Evolutionary conservation across 176 grass and related monocot species (phyloP).

Genomic region (Oryza punctata): DNA sequence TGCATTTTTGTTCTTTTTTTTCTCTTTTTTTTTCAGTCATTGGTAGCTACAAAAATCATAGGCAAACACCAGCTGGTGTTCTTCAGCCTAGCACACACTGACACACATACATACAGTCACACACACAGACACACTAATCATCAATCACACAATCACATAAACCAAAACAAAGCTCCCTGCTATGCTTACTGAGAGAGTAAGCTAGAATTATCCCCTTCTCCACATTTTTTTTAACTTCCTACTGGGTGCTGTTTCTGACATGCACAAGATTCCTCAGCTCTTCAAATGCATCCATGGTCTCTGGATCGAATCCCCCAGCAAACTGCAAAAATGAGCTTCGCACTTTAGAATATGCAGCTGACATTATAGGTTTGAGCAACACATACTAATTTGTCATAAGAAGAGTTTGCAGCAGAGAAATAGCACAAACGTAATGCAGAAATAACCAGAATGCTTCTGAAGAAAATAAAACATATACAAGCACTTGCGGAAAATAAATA

Average conservation of each 20-base stretch:
- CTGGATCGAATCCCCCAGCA: conserved; percentile 89
- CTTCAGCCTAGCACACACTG: conserved; percentile 23
- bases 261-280: conserved; percentile 92
- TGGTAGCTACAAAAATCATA: conserved; percentile 33
- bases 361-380: background rate
- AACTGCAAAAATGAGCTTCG: conserved; percentile 50
- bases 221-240: conserved; percentile 19
- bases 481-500: background rate
- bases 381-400: background rate
- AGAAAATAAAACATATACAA: background rate
- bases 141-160: conserved; percentile 24
- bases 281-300: conserved; percentile 97
- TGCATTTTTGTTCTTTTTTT: background rate
- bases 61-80: background rate
- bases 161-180: conserved; percentile 14
- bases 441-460: background rate
- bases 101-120: conserved; percentile 27
- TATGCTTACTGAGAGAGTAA: conserved; percentile 90
- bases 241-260: conserved; percentile 75
- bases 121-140: conserved; percentile 7
- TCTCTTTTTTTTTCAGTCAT: conserved; percentile 6
- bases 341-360: conserved; percentile 15
- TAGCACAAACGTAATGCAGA: background rate
- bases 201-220: conserved; percentile 20
- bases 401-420: background rate